A percentile compares a stretch with the other conserved stretches of the same genome.
Evolutionary conservation across 495 filamentous ascomycete species (phyloP).

Genomic region (Daldinia decipiens): DNA sequence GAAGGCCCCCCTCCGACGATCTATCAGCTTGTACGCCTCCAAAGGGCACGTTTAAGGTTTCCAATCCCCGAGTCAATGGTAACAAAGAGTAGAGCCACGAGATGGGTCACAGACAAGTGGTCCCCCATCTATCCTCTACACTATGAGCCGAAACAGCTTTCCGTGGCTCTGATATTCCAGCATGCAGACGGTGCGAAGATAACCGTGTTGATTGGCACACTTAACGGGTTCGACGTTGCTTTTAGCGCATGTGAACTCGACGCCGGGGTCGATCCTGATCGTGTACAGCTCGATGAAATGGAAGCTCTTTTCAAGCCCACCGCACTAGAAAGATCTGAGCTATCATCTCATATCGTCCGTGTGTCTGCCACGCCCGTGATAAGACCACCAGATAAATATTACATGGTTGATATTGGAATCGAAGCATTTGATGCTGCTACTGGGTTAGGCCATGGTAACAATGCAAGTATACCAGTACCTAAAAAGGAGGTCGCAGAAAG

Average conservation of each 20-base stretch:
- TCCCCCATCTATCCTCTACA: background rate
- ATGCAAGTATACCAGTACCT: background rate
- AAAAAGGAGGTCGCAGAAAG: background rate
- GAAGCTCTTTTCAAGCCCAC: background rate
- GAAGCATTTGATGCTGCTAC: background rate
- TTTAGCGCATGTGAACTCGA: constrained; percentile 39
- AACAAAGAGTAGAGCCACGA: background rate
- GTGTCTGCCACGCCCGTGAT: background rate
- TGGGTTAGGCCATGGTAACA: too few species aligned
- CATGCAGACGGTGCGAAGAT: background rate
- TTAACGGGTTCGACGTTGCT: constrained; percentile 23
- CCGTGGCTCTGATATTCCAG: background rate
- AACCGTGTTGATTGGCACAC: constrained; percentile 16
- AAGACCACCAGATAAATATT: background rate
- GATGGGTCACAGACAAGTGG: background rate
- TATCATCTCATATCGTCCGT: background rate
- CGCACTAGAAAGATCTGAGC: background rate
- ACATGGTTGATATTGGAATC: constrained; percentile 21
- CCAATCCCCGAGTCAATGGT: background rate
- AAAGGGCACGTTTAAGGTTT: too few species aligned
- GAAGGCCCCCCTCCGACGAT: background rate
- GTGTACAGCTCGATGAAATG: background rate
- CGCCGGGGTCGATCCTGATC: background rate
- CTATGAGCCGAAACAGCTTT: constrained; percentile 13
- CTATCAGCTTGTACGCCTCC: background rate